phyloP scores from a whole-genome alignment of 2,329 filamentous ascomycete species.

The Cordyceps pruinosa region DNA sequence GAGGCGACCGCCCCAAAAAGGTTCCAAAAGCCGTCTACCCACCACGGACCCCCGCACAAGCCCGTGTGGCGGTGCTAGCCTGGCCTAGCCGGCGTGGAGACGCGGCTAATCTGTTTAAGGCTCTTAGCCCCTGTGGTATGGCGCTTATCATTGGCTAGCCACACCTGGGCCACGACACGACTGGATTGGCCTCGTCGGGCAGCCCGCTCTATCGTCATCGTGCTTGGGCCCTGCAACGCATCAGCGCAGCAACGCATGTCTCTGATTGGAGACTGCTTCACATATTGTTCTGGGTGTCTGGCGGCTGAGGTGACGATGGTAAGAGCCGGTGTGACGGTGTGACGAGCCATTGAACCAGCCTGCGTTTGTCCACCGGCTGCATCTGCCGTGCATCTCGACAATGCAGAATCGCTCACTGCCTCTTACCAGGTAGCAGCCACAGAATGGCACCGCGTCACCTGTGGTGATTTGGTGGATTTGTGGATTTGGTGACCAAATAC shows the following conservation, averaged over 20 bases:
- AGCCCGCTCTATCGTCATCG: conserved; percentile 12
- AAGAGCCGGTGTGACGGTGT: neutral
- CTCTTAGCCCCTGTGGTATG: neutral
- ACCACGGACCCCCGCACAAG: neutral
- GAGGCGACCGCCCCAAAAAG: too few relatives aligned
- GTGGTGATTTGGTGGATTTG: too few relatives aligned
- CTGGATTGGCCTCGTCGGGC: neutral
- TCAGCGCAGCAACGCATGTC: too few relatives aligned
- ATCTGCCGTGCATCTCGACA: neutral
- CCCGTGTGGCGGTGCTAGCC: conserved; percentile 4
- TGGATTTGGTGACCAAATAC: too few relatives aligned
- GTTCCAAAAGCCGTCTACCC: neutral
- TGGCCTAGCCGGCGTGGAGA: neutral
- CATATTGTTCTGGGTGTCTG: neutral
- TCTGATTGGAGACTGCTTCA: conserved; percentile 6
- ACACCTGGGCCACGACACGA: neutral
- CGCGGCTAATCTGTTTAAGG: neutral
- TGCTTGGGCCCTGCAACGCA: conserved; percentile 7
- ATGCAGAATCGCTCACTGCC: too few relatives aligned
- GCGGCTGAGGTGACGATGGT: neutral
- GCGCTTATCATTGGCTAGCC: neutral
- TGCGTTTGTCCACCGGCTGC: too few relatives aligned
- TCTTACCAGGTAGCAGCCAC: too few relatives aligned
- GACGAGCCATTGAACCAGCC: too few relatives aligned
- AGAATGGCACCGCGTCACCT: too few relatives aligned